Evolutionary conservation across 2,329 filamentous ascomycete genomes (phyloP), one percentile per base, ranked within the genome.

Genomic region (Spiromastix sp.): DNA sequence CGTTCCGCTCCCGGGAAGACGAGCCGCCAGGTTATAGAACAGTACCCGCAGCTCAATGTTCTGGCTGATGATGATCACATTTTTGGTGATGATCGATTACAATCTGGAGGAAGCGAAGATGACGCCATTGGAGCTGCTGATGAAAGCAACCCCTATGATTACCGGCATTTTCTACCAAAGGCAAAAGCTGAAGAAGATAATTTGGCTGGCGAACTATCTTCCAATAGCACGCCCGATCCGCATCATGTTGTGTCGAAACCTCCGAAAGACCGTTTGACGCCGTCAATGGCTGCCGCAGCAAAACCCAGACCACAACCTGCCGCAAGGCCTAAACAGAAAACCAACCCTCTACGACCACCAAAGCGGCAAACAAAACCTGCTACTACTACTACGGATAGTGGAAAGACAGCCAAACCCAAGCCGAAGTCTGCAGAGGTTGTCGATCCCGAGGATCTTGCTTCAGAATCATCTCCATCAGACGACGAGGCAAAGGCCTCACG

Each of bases 1-100:
- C 77, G 74, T 34, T 75, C 71, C 37, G 77, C 77, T 10, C 83
- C 81, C 2, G 72, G 69, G 44, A 79, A 80, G 48, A 64, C 68
- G 36, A 74, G 84, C 35, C 71, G 73, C 19, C 74, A 71, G 48
- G 66, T 93, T 26, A 70, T 74, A 31, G 70, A 75, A 32, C 70
- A 79, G 50, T 78, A 84, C 51, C 68, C 76, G 7, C 83, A 84
- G 41, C 68, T 91, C 24, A 66, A 61, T 18, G 55, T 54, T 15
- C 36, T 57, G 5, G 51, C 54, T 21, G 54, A 53, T 20, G 55
- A 60, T n/a, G 58, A 63, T 18, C 50, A 51, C 12, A 42, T 39
- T 13, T 54, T 50, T 10, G 48, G 51, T 2, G 59, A 60, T 33
- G 56, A 61, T 35, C 52, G 45, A 20, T 43, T 44, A 7, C 43